Evolutionary conservation across 2,329 filamentous ascomycete genomes (phyloP), one percentile per base, ranked within the genome.

Genomic region (Ceratocystis variospora): DNA sequence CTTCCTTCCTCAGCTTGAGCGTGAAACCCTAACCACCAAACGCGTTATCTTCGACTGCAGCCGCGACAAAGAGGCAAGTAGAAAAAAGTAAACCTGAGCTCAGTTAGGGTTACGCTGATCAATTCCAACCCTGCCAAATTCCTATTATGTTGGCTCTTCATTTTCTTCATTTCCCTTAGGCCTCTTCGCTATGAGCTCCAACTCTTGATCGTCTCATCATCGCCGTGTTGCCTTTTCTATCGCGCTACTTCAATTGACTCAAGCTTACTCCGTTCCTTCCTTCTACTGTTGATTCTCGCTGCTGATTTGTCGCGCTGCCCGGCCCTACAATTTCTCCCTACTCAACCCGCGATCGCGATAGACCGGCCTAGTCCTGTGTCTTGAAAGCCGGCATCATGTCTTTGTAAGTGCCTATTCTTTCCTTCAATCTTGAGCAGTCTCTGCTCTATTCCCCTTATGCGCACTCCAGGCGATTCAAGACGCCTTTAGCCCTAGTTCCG

Each of bases 1-100:
- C 45, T 28, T 62, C 44, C 44, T 61, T 61, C 17, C 62, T 28
- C 45, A 22, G 62, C 53, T 65, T 67, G 65, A 67, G 64, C 65
- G 62, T 5, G 15, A 55, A 44, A 7, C 46, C 15, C 45, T 33
- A 17, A 22, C 44, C 15, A 53, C 31, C 15, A 10, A 41, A 41
- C 61, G 61, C 61, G 44, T 63, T 41, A 41, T 15, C 37, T 15
- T 63, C 15, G n/a, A 17, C 44, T 4, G 17, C 22, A 50, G 41
- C 28, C 55, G 25, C 55, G 25, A 33, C 53, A 19, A 53, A 17
- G 22, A 33, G 17, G 25, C 25, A 59, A 33, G 33, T 25, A 28
- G 22, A 28, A 37, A 57, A 57, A 59, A 37, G 33, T 6, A 37
- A n/a, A 8, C 55, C 31, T 37, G 28, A 59, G 55, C 55, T 59